phyloP scores from a whole-genome alignment of 805 yeast genomes.

The Ogataea neopini region DNA sequence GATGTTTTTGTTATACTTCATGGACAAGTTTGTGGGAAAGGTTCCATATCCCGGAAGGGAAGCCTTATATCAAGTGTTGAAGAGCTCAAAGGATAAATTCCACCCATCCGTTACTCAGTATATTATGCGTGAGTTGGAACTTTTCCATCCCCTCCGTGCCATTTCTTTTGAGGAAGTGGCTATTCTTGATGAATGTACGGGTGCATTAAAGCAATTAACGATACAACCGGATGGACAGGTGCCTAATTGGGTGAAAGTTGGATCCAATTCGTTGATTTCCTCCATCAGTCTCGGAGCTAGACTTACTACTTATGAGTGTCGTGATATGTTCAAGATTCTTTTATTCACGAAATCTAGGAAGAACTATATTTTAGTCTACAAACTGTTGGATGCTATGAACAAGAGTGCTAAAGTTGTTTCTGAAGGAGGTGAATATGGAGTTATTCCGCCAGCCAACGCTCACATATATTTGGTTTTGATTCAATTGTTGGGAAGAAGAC shows the following conservation, averaged over 20 bases:
- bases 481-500: conserved; percentile 36
- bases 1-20: conserved; percentile 22
- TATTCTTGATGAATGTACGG: conserved; percentile 23
- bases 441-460: conserved; percentile 41
- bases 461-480: conserved; percentile 44
- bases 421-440: conserved; percentile 16
- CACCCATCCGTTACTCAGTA: conserved; percentile 19
- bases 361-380: conserved; percentile 31
- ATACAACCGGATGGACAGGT: not conserved
- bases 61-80: conserved; percentile 20
- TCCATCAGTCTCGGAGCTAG: conserved; percentile 25
- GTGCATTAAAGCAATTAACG: conserved; percentile 6
- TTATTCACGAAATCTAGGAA: conserved; percentile 24
- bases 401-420: conserved; percentile 12
- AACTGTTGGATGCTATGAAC: conserved; percentile 35
- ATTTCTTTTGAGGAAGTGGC: conserved; percentile 24
- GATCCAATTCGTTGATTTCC: conserved; percentile 16
- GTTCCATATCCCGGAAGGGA: conserved; percentile 29
- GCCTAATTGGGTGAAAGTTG: conserved; percentile 10
- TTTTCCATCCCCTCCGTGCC: conserved; percentile 12
- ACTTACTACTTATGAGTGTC: conserved; percentile 30
- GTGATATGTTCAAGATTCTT: conserved; percentile 25
- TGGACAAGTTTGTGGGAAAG: conserved; percentile 16
- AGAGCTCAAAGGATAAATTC: conserved; percentile 10
- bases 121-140: conserved; percentile 20